These are phyloP conservation scores for Rhodofomes roseus DNA, from an alignment of 1,284 basidiomycete genomes.

Conservation along the genomic window DNA sequence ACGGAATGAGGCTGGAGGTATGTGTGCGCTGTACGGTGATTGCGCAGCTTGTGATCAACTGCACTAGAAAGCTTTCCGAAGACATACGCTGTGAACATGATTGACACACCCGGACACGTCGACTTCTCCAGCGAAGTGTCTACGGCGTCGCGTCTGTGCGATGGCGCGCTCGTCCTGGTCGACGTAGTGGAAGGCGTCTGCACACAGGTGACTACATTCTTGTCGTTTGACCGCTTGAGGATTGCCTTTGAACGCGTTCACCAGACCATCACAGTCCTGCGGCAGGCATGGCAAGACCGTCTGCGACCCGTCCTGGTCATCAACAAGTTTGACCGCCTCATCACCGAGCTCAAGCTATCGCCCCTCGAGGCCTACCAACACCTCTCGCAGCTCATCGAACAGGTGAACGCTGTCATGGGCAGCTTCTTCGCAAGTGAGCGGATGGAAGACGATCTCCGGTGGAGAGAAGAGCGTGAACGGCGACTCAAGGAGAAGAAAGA, in stretches of 20 bases:
- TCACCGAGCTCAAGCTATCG: slow-evolving; percentile 90
- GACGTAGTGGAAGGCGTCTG: slow-evolving; percentile 99
- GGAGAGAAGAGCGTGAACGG: slow-evolving; percentile 89
- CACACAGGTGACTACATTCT: slow-evolving; percentile 71
- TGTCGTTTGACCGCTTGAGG: not conserved
- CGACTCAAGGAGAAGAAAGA: slow-evolving; percentile 75
- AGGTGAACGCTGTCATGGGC: slow-evolving; percentile 98
- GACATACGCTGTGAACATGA: slow-evolving; percentile 87
- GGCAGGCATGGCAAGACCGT: slow-evolving; percentile 92
- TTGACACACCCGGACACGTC: slow-evolving; percentile 98
- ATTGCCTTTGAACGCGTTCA: not conserved
- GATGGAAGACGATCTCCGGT: slow-evolving; percentile 96
- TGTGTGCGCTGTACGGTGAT: slow-evolving; percentile 9
- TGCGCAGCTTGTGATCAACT: slow-evolving; percentile 23
- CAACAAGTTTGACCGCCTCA: slow-evolving; percentile 96
- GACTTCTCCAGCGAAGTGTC: slow-evolving; percentile 98
- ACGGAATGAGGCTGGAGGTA: slow-evolving; percentile 42
- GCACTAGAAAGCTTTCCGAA: slow-evolving; percentile 48
- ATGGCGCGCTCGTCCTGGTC: slow-evolving; percentile 95
- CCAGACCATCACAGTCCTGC: slow-evolving; percentile 91
- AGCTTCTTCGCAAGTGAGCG: slow-evolving; percentile 92
- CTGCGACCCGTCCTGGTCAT: slow-evolving; percentile 92
- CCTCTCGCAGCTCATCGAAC: slow-evolving; percentile 89
- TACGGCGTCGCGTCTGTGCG: slow-evolving; percentile 89
- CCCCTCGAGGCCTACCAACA: slow-evolving; percentile 96